Evolutionary conservation across 1,284 basidiomycete genomes (phyloP).

Genomic region (Inonotus obliquus): DNA sequence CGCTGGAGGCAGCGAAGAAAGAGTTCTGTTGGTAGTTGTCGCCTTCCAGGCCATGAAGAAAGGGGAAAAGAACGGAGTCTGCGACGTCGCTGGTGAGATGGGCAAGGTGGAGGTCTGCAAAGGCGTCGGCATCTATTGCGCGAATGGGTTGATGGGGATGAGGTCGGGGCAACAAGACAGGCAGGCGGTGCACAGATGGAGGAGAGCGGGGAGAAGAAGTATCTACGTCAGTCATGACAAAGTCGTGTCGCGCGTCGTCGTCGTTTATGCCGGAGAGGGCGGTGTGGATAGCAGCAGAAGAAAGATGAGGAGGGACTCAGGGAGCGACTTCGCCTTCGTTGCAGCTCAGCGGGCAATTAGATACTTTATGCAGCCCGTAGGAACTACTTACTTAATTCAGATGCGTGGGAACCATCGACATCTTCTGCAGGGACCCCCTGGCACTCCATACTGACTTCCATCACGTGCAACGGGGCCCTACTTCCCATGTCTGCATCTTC

Average conservation of each 20-base stretch:
- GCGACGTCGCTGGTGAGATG: constrained; percentile 65
- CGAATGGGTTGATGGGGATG: constrained; percentile 40
- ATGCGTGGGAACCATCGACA: not conserved
- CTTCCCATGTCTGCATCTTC: not conserved
- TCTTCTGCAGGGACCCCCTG: not conserved
- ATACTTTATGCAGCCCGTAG: not conserved
- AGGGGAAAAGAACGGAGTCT: constrained; percentile 76
- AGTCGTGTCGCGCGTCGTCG: not conserved
- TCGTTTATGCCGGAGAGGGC: not conserved
- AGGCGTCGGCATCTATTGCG: constrained; percentile 50
- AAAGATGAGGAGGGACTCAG: not conserved
- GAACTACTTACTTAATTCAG: not conserved
- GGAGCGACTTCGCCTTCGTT: not conserved
- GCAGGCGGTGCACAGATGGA: constrained; percentile 25
- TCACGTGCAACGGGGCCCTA: not conserved
- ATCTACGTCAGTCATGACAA: constrained; percentile 6
- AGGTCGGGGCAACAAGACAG: constrained; percentile 35
- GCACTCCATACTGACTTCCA: not conserved
- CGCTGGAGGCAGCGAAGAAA: constrained; percentile 56
- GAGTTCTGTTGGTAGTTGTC: constrained; percentile 70
- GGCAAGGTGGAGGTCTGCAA: constrained; percentile 57
- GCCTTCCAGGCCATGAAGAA: constrained; percentile 80
- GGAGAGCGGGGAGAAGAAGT: not conserved
- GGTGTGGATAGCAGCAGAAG: not conserved
- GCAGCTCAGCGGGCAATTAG: not conserved